phyloP scores from a whole-genome alignment of 2,329 filamentous ascomycete genomes.

The Alternaria atra region DNA sequence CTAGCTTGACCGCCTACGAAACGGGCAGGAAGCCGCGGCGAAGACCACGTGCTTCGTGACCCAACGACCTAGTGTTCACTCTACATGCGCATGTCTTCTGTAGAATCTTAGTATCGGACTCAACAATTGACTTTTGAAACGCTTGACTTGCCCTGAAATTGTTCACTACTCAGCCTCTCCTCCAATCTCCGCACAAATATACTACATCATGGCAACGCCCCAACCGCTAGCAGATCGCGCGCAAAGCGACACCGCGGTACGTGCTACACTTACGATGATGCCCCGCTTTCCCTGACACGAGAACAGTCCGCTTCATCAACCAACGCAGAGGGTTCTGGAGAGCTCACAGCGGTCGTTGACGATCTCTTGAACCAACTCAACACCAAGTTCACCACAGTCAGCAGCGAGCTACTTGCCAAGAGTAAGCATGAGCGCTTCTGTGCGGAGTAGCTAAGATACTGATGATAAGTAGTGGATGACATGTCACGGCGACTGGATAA shows the following conservation, averaged over 20 bases:
- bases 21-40: slow-evolving; percentile 38
- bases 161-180: not conserved
- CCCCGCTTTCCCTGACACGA: not conserved
- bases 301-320: slow-evolving; percentile 28
- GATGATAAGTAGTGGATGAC: slow-evolving; percentile 76
- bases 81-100: not conserved
- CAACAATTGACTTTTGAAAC: not conserved
- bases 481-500: slow-evolving; percentile 89
- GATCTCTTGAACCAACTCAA: slow-evolving; percentile 85
- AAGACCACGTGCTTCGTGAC: slow-evolving; percentile 30
- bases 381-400: slow-evolving; percentile 84
- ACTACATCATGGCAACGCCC: slow-evolving; percentile 31
- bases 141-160: no score
- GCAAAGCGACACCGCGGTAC: slow-evolving; percentile 34
- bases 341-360: slow-evolving; percentile 82
- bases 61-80: slow-evolving; percentile 22
- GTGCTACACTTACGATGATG: slow-evolving; percentile 7
- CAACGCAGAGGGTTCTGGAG: slow-evolving; percentile 54
- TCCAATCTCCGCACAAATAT: not conserved
- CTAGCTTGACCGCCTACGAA: slow-evolving; percentile 42
- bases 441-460: not conserved
- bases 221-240: slow-evolving; percentile 31
- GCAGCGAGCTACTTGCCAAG: slow-evolving; percentile 87
- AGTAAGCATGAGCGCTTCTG: slow-evolving; percentile 64
- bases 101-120: not conserved